phyloP scores from a whole-genome alignment of 495 filamentous ascomycete species.

The Penicillium canariense region DNA sequence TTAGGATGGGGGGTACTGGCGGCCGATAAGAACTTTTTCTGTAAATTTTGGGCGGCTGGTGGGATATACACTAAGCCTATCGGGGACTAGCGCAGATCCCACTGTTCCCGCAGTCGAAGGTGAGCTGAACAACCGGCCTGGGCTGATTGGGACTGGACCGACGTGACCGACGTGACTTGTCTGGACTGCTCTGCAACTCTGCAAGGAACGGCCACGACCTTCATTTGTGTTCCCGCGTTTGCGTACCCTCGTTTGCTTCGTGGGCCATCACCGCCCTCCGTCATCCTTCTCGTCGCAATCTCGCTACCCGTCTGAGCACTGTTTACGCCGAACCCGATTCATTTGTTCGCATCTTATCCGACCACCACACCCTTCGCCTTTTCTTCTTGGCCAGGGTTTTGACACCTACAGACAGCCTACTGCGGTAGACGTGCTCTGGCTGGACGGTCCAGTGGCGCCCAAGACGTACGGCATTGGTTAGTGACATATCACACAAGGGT shows the following conservation, averaged over 20 bases:
- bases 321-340: constrained; percentile 8
- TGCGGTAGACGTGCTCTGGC: background rate
- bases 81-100: constrained; percentile 42
- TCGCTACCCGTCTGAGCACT: background rate
- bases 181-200: constrained; percentile 2
- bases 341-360: background rate
- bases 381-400: background rate
- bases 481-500: constrained; percentile 14
- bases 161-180: background rate
- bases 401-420: background rate
- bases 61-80: constrained; percentile 36
- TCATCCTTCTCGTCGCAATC: constrained; percentile 1
- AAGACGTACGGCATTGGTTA: constrained; percentile 9
- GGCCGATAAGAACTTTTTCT: constrained; percentile 38
- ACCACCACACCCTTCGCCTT: background rate
- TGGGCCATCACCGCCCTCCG: background rate
- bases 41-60: constrained; percentile 29
- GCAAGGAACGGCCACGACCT: background rate
- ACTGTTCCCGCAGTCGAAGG: constrained; percentile 20
- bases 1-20: constrained; percentile 4
- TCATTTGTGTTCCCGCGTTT: constrained; percentile 10
- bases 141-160: constrained; percentile 1
- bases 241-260: constrained; percentile 4
- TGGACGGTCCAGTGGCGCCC: background rate
- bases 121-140: constrained; percentile 22